A percentile compares a stretch with the other conserved stretches of the same genome.
These are phyloP conservation scores for Neocucurbitaria cava DNA, from an alignment of 2,329 filamentous ascomycete genomes.

Conservation along the genomic window DNA sequence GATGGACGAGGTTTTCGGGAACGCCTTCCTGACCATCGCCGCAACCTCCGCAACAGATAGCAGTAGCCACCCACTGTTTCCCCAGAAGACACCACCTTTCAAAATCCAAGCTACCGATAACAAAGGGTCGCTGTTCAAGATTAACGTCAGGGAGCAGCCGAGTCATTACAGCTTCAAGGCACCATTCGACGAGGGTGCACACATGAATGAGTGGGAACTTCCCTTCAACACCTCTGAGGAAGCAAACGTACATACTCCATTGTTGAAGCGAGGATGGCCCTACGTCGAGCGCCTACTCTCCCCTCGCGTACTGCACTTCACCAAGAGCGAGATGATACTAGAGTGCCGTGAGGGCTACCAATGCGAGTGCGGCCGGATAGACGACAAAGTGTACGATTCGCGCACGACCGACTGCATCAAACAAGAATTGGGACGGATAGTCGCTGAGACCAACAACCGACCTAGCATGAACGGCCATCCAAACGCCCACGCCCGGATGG, in stretches of 20 bases:
- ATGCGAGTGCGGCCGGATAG: conserved; percentile 46
- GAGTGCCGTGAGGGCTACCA: conserved; percentile 47
- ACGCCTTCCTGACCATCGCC: conserved; percentile 44
- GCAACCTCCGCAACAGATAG: conserved; percentile 42
- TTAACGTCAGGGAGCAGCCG: conserved; percentile 45
- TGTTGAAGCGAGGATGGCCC: conserved; percentile 45
- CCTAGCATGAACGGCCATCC: conserved; percentile 12
- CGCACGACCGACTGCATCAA: conserved; percentile 44
- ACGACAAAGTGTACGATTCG: conserved; percentile 38
- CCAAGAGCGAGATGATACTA: conserved; percentile 44
- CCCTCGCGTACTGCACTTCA: conserved; percentile 42
- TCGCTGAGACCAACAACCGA: conserved; percentile 23
- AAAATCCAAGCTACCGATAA: conserved; percentile 44
- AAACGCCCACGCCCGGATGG: conserved; percentile 26
- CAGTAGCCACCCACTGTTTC: conserved; percentile 35
- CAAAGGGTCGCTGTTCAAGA: conserved; percentile 38
- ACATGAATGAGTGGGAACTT: conserved; percentile 47
- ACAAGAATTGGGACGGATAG: conserved; percentile 39
- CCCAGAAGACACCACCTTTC: conserved; percentile 30
- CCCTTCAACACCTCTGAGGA: conserved; percentile 42
- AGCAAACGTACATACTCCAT: conserved; percentile 37
- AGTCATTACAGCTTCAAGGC: conserved; percentile 47
- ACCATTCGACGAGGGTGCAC: conserved; percentile 39
- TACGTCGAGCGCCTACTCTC: conserved; percentile 43
- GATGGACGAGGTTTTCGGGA: conserved; percentile 40